Conservation (phyloP, 257 asterid species). For the Paulownia fortunei region DNA sequence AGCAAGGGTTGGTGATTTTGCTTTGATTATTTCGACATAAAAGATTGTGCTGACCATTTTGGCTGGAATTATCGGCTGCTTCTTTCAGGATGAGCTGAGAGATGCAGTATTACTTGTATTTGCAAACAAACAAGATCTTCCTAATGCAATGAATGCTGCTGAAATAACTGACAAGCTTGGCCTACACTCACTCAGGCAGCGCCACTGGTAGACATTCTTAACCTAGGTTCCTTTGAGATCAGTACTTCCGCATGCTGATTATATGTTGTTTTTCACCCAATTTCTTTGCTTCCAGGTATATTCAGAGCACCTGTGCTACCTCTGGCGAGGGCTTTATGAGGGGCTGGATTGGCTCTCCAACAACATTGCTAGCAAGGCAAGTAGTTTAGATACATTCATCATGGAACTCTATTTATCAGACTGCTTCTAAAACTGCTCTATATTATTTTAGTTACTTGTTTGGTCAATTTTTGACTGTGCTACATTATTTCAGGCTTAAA, state of each 20-base stretch:
- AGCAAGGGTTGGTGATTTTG: background rate
- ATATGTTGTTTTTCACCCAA: background rate
- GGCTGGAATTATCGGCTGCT: conserved; percentile 6
- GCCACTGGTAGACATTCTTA: conserved; percentile 71
- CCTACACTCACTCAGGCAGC: conserved; percentile 93
- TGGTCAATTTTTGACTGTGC: conserved; percentile 12
- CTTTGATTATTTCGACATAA: conserved; percentile 3
- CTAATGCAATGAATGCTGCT: conserved; percentile 96
- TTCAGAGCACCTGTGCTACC: conserved; percentile 70
- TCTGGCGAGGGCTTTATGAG: conserved; percentile 69
- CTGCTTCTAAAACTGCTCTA: background rate
- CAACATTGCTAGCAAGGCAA: conserved; percentile 66
- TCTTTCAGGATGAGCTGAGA: conserved; percentile 80
- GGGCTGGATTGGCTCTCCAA: conserved; percentile 70
- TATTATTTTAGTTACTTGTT: background rate
- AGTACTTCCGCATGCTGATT: background rate
- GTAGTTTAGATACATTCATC: conserved; percentile 20
- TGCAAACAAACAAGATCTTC: conserved; percentile 98
- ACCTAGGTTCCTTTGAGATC: conserved; percentile 10
- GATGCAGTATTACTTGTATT: conserved; percentile 90
- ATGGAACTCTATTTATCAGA: background rate
- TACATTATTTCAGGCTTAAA: conserved; percentile 38
- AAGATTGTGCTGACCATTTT: conserved; percentile 5
- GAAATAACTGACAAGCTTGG: conserved; percentile 96
- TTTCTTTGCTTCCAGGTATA: conserved; percentile 48